Evolutionary conservation across 148 eudicot species (phyloP), one percentile per base, ranked within the genome.

Genomic region (Amaranthus palmeri): DNA sequence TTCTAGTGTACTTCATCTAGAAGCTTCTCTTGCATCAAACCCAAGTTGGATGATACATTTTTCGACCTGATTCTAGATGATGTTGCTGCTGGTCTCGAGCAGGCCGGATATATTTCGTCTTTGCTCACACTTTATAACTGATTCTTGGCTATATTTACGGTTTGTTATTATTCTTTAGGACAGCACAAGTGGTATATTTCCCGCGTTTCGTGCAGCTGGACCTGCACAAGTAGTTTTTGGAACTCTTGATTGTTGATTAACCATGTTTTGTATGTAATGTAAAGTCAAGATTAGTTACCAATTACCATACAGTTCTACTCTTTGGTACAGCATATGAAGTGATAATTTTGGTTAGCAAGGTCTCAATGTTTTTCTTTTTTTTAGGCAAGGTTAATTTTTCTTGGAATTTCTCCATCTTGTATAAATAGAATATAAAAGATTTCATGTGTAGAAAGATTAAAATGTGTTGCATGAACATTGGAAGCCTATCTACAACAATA

Each of bases 281-380:
- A 62, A 47, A 62, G 66, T 62, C 49, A 43, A 62, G 49, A 43
- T 43, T 62, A 43, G 66, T 25, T 25, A 25, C 66, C 25, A 17
- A 58, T 25, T 36, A 7, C 5, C 9, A 18, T 58, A 58, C 36
- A 25, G 36, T 25, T 25, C 36, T 25, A 25, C 36, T 25, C 36
- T 25, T 42, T 62, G 49, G 49, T 62, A 62, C 66, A 62, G 48
- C 17, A 62, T 4, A 11, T 25, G 18, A 62, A 42, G 17, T 62
- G 47, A 8, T 42, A 6, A 42, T 62, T 62, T 62, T 62, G 12
- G 36, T 25, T 25, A 25, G 36, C 36, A 25, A 25, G 36, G 36
- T 25, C 36, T 25, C 36, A 25, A 25, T 25, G 36, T 25, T 25
- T 25, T 25, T 25, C 36, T 25, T 25, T 25, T 25, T 25, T 25